These are phyloP conservation scores for Pythium periplocum DNA, from an alignment of 352 stramenopile genomes.

Conservation along the genomic window DNA sequence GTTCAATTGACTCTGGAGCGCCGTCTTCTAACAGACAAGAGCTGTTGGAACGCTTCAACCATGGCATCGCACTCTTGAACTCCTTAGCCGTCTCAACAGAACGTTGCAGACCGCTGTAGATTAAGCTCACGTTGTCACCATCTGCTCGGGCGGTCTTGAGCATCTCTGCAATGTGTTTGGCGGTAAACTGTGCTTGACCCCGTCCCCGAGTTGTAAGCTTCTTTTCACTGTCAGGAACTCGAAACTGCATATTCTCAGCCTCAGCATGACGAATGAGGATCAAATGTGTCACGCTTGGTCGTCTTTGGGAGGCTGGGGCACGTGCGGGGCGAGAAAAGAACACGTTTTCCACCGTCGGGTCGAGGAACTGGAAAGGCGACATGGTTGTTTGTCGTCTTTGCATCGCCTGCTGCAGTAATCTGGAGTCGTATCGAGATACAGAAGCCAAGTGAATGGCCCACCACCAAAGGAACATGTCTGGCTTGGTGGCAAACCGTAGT, in stretches of 20 bases:
- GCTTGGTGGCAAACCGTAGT: constrained; percentile 44
- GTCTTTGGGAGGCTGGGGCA: constrained; percentile 1
- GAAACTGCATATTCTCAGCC: constrained; percentile 82
- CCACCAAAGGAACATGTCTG: constrained; percentile 75
- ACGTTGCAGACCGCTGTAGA: constrained; percentile 63
- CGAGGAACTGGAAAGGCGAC: constrained; percentile 45
- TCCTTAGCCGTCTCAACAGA: constrained; percentile 62
- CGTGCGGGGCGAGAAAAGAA: constrained; percentile 44
- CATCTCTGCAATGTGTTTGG: constrained; percentile 40
- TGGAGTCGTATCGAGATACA: constrained; percentile 26
- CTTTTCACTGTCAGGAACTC: constrained; percentile 69
- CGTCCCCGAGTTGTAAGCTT: constrained; percentile 51
- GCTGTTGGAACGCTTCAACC: constrained; percentile 50
- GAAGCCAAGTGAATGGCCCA: constrained; percentile 64
- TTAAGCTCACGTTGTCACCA: constrained; percentile 42
- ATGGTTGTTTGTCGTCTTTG: constrained; percentile 24
- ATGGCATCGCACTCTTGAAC: constrained; percentile 59
- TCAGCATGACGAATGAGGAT: constrained; percentile 75
- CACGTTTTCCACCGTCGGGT: constrained; percentile 53
- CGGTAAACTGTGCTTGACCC: constrained; percentile 50
- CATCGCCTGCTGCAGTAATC: constrained; percentile 45
- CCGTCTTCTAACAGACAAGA: constrained; percentile 76
- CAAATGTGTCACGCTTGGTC: constrained; percentile 43
- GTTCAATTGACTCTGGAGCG: constrained; percentile 46
- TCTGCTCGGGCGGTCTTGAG: constrained; percentile 22